Evolutionary conservation across 179 eudicot species (phyloP).

Genomic region (Carnegiea gigantea): DNA sequence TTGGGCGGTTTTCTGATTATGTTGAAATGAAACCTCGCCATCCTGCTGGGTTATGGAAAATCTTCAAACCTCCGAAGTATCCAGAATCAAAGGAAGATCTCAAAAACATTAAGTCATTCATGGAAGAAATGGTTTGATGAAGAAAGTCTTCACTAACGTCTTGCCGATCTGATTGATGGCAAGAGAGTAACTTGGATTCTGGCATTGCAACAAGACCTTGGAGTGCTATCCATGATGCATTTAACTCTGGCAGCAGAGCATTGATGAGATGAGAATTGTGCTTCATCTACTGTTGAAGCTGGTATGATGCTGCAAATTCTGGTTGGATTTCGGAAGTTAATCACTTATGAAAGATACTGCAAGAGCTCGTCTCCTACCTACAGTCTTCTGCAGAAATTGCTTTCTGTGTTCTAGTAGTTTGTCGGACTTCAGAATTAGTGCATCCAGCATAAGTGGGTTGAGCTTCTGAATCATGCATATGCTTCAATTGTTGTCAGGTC

Average conservation of each 20-base stretch:
- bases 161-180: neutral
- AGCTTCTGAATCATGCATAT: neutral
- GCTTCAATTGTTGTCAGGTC: neutral
- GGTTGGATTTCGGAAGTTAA: neutral
- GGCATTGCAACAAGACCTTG: neutral
- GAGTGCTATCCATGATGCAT: neutral
- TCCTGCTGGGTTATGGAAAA: constrained; percentile 83
- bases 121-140: constrained; percentile 37
- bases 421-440: neutral
- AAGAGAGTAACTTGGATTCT: neutral
- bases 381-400: neutral
- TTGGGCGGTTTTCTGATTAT: constrained; percentile 54
- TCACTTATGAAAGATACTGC: neutral
- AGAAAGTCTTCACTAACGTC: neutral
- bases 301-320: neutral
- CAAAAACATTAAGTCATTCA: constrained; percentile 53
- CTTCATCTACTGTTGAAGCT: neutral
- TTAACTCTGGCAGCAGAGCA: neutral
- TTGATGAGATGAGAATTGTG: neutral
- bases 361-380: too few species aligned
- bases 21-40: constrained; percentile 43
- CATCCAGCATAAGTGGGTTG: neutral
- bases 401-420: neutral
- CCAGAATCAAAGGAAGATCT: constrained; percentile 49
- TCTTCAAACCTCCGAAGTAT: constrained; percentile 60